These are phyloP conservation scores for Cenchrus americanus DNA, from an alignment of 176 grass and related monocot species.

Conservation along the genomic window DNA sequence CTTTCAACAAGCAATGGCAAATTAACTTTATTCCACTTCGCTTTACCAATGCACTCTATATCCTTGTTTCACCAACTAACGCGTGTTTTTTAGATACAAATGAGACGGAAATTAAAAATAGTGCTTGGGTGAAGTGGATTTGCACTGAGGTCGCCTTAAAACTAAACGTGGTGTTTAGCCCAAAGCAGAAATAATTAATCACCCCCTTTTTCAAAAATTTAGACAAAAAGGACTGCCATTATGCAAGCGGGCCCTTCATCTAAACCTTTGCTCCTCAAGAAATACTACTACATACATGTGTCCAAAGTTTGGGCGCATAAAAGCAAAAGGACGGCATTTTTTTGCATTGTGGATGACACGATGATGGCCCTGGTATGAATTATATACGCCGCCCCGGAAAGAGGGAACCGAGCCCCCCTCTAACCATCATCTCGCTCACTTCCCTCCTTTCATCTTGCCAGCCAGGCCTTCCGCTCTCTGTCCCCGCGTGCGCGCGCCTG, in stretches of 20 bases:
- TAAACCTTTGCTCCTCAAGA: background rate
- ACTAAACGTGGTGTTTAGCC: no score
- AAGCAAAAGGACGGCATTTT: background rate
- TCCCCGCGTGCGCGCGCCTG: no score
- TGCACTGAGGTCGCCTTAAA: no score
- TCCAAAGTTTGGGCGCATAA: background rate
- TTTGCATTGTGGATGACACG: background rate
- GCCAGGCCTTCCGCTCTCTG: background rate
- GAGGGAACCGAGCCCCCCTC: conserved; percentile 7
- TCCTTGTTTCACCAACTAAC: no score
- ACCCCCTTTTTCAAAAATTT: background rate
- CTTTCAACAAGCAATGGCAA: no score
- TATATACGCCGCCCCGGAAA: conserved; percentile 14
- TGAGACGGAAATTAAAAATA: no score
- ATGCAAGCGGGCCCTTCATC: background rate
- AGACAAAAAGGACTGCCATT: background rate
- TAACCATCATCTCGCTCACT: background rate
- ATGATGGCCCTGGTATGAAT: background rate
- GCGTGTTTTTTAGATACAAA: no score
- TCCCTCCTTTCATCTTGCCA: background rate
- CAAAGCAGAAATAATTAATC: no score
- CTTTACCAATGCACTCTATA: no score
- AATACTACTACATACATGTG: background rate
- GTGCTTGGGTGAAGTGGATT: no score
- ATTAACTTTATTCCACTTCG: no score